phyloP scores from a whole-genome alignment of 2,329 filamentous ascomycete genomes.

The Hymenoscyphus albidus region DNA sequence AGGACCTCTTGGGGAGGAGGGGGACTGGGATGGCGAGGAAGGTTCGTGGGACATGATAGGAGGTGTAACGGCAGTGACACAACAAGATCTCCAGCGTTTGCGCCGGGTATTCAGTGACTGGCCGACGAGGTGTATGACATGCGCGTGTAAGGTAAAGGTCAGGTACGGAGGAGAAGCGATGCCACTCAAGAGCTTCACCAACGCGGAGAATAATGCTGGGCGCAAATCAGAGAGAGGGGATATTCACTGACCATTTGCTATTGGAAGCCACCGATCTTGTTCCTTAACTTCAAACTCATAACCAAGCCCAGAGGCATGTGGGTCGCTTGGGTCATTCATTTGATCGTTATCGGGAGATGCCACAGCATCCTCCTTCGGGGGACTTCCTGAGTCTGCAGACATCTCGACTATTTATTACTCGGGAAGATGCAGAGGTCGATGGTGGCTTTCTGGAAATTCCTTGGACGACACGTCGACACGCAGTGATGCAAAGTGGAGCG shows the following conservation, averaged over 20 bases:
- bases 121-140: constrained; percentile 31
- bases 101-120: constrained; percentile 32
- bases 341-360: constrained; percentile 89
- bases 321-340: constrained; percentile 65
- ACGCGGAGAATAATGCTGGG: constrained; percentile 33
- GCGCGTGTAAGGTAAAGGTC: constrained; percentile 31
- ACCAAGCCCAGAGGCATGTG: constrained; percentile 50
- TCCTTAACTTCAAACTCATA: constrained; percentile 99
- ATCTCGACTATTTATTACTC: constrained; percentile 67
- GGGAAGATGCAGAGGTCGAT: constrained; percentile 25
- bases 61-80: constrained; percentile 32
- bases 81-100: constrained; percentile 31
- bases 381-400: constrained; percentile 69
- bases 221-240: constrained; percentile 49
- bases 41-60: constrained; percentile 57
- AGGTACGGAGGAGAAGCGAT: constrained; percentile 47
- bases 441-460: constrained; percentile 28
- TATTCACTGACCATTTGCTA: constrained; percentile 94
- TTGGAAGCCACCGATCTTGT: constrained; percentile 98
- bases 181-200: constrained; percentile 39
- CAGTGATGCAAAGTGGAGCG: constrained; percentile 26
- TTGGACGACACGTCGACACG: constrained; percentile 32
- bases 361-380: constrained; percentile 86
- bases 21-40: constrained; percentile 37
- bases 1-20: constrained; percentile 44